phyloP scores from a whole-genome alignment of 2,329 filamentous ascomycete species.

The Chrysosporium keratinophilum region DNA sequence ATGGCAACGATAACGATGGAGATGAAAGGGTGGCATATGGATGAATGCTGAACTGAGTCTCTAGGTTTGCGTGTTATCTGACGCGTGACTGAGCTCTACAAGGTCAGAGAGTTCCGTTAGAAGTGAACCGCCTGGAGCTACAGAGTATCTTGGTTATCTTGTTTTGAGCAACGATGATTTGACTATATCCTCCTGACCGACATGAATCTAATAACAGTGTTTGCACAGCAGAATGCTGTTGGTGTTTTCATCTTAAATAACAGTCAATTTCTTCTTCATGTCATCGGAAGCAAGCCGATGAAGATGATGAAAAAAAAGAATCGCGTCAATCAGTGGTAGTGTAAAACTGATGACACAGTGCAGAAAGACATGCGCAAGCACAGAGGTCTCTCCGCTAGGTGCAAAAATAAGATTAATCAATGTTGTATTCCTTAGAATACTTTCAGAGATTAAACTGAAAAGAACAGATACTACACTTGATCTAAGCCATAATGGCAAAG shows the following conservation, averaged over 20 bases:
- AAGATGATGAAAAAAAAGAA: constrained; percentile 50
- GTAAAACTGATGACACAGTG: constrained; percentile 68
- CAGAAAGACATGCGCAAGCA: constrained; percentile 57
- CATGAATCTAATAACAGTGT: no score
- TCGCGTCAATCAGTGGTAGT: constrained; percentile 66
- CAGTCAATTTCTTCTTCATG: constrained; percentile 47
- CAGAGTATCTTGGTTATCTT: no score
- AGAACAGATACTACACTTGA: constrained; percentile 96
- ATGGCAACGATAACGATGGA: constrained; percentile 68
- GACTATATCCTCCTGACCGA: no score
- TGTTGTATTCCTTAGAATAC: constrained; percentile 59
- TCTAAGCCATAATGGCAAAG: constrained; percentile 59
- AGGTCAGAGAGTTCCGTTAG: no score
- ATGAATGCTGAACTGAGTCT: no score
- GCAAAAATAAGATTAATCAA: constrained; percentile 79
- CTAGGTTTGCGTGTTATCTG: no score
- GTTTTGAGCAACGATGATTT: no score
- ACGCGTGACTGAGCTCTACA: no score
- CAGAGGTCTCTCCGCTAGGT: constrained; percentile 48
- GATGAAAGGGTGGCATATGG: constrained; percentile 43
- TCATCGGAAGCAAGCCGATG: constrained; percentile 39
- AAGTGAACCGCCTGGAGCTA: no score
- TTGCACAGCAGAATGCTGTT: no score
- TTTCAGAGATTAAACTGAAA: constrained; percentile 97
- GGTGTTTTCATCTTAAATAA: no score